phyloP scores from a whole-genome alignment of 73 alveolate species.

The Uronychia setigera region DNA sequence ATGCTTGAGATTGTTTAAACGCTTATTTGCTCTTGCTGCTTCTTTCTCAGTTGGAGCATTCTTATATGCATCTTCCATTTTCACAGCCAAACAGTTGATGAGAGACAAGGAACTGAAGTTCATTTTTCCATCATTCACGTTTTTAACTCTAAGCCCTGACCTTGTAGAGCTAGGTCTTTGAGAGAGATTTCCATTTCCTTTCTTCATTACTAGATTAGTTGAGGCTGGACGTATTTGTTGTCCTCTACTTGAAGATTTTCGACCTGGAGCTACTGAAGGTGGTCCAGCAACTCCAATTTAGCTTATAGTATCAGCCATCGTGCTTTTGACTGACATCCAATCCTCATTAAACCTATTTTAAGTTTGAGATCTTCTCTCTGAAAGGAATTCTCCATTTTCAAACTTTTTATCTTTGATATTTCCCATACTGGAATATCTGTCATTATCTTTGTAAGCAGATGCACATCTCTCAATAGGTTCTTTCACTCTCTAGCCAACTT shows the following conservation, averaged over 20 bases:
- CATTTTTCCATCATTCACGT: background rate
- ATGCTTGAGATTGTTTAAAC: background rate
- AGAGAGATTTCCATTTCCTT: too few species aligned
- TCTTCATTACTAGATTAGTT: too few species aligned
- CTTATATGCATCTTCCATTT: background rate
- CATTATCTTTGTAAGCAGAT: background rate
- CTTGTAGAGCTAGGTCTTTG: background rate
- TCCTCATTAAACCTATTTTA: background rate
- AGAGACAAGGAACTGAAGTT: background rate
- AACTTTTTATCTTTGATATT: background rate
- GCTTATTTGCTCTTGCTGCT: background rate
- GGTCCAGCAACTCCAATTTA: background rate
- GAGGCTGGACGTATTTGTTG: too few species aligned
- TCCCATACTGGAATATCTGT: background rate
- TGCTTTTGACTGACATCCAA: background rate
- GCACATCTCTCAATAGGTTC: too few species aligned
- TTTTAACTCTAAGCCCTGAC: background rate
- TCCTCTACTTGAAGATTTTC: too few species aligned
- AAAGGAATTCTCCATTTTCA: background rate
- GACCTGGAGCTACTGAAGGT: too few species aligned
- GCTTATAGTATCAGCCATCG: background rate
- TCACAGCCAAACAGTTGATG: background rate
- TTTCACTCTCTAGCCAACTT: too few species aligned
- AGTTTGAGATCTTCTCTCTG: background rate
- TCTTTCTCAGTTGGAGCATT: background rate